Evolutionary conservation across 257 asterid species (phyloP).

Genomic region (Capsicum chinense): DNA sequence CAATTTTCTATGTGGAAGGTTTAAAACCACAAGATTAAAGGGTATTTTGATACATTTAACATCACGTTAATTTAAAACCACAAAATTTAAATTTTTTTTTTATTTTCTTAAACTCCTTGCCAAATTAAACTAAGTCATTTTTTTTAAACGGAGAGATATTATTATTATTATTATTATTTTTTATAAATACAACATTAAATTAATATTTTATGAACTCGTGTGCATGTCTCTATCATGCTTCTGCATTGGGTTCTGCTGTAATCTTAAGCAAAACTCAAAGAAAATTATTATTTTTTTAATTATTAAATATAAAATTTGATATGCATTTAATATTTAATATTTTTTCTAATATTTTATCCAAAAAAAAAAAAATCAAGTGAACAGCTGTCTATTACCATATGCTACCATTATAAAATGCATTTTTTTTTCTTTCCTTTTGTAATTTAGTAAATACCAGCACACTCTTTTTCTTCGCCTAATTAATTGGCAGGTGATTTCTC

Average conservation of each 20-base stretch:
- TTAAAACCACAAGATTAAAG: no score
- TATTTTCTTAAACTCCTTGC: no score
- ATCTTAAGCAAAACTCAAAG: neutral
- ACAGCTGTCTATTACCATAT: slow-evolving; percentile 27
- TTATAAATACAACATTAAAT: neutral
- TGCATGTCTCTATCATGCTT: slow-evolving; percentile 24
- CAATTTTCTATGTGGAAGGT: no score
- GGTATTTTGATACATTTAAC: no score
- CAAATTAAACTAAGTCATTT: no score
- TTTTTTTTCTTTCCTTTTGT: neutral
- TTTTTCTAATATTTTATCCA: neutral
- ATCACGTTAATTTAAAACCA: no score
- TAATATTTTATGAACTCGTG: neutral
- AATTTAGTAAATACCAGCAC: neutral
- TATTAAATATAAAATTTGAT: neutral
- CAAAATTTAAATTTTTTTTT: no score
- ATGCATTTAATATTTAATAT: neutral
- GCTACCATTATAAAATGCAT: neutral
- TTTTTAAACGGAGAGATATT: neutral
- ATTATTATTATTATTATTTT: neutral
- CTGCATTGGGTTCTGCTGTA: slow-evolving; percentile 24
- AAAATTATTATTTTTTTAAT: neutral
- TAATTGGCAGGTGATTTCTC: no score
- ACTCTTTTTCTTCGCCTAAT: neutral
- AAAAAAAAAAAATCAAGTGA: neutral